Evolutionary conservation across 768 basidiomycete genomes (phyloP).

Genomic region (Auricularia cornea): DNA sequence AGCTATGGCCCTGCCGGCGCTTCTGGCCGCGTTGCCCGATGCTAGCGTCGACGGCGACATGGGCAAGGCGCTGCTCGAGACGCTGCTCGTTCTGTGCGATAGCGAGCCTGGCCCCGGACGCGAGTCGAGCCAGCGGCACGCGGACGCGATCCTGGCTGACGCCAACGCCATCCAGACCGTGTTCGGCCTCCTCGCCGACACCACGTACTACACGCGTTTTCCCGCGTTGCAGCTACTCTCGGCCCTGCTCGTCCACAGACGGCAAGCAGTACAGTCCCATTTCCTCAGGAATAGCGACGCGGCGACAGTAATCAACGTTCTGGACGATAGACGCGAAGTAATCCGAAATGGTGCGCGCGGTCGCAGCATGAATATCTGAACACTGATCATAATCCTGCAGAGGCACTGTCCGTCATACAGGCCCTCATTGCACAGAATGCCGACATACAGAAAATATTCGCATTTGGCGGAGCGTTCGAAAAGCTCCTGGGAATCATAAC

Average conservation of each 20-base stretch:
- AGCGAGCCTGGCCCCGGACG: constrained; percentile 33
- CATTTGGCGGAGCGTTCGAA: constrained; percentile 96
- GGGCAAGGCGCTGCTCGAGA: constrained; percentile 89
- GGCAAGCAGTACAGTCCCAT: constrained; percentile 78
- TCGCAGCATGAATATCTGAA: neutral
- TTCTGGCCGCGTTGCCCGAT: constrained; percentile 77
- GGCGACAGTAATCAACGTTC: constrained; percentile 55
- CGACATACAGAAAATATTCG: constrained; percentile 93
- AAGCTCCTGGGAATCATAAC: constrained; percentile 83
- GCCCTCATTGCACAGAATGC: constrained; percentile 75
- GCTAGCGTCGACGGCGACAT: constrained; percentile 87
- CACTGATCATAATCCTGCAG: constrained; percentile 31
- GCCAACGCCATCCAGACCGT: constrained; percentile 68
- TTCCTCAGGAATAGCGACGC: constrained; percentile 72
- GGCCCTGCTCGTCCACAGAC: constrained; percentile 71
- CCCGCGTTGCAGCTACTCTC: constrained; percentile 76
- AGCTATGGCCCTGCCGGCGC: constrained; percentile 60
- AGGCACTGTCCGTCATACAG: constrained; percentile 78
- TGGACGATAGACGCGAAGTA: constrained; percentile 84
- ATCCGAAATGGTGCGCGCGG: constrained; percentile 67
- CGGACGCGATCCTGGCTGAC: constrained; percentile 66
- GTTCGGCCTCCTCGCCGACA: constrained; percentile 65
- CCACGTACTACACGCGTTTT: constrained; percentile 76
- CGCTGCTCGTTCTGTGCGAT: constrained; percentile 78
- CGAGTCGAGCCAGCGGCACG: constrained; percentile 77